phyloP scores from a whole-genome alignment of 2,329 filamentous ascomycete species.

The Alternaria tenuissima region DNA sequence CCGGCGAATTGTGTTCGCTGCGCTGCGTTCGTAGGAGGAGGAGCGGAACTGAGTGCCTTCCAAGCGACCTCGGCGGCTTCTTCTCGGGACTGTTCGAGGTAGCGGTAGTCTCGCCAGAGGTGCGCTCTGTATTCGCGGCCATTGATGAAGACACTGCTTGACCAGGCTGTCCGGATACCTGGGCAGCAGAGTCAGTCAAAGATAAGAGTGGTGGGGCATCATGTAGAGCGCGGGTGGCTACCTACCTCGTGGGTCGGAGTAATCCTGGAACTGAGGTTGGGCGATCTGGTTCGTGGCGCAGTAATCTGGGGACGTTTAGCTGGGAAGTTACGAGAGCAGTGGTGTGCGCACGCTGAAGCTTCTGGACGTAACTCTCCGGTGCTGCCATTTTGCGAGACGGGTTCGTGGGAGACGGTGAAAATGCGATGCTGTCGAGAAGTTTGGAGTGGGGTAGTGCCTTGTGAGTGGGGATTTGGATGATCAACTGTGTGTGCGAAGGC shows the following conservation, averaged over 20 bases:
- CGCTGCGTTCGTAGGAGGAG: conserved; percentile 20
- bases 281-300: conserved; percentile 46
- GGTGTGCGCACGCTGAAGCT: conserved; percentile 42
- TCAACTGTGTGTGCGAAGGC: conserved; percentile 31
- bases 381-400: conserved; percentile 38
- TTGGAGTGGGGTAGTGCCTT: conserved; percentile 31
- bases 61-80: conserved; percentile 48
- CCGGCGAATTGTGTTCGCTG: conserved; percentile 30
- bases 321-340: not conserved
- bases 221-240: conserved; percentile 4
- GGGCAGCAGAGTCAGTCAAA: conserved; percentile 20
- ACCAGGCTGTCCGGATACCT: conserved; percentile 50
- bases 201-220: not conserved
- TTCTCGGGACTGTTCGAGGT: conserved; percentile 48
- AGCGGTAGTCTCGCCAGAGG: conserved; percentile 49
- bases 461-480: conserved; percentile 34
- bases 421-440: conserved; percentile 22
- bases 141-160: conserved; percentile 46
- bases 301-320: conserved; percentile 37
- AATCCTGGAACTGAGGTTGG: conserved; percentile 49
- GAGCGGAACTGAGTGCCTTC: conserved; percentile 35
- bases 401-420: conserved; percentile 20
- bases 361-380: conserved; percentile 42
- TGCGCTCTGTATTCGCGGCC: conserved; percentile 46
- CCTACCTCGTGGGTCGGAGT: conserved; percentile 49